Percentiles rank a stretch among this genome's conserved stretches.
Evolutionary conservation across 495 filamentous ascomycete genomes (phyloP).

Genomic region (Xylaria venustula): DNA sequence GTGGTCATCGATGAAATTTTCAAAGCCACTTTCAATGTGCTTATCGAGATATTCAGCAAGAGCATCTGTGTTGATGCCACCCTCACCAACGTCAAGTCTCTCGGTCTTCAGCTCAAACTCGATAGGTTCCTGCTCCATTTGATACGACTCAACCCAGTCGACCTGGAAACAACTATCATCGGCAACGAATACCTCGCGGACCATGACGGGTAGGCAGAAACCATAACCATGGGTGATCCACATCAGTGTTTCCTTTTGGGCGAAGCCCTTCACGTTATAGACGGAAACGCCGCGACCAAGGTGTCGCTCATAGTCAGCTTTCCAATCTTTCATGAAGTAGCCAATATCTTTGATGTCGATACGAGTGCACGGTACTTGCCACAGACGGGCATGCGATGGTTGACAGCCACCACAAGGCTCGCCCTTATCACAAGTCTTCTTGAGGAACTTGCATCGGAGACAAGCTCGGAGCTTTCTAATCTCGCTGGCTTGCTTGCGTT

Average conservation of each 20-base stretch:
- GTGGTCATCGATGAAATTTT: conserved; percentile 89
- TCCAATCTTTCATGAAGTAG: conserved; percentile 98
- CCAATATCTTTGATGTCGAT: conserved; percentile 97
- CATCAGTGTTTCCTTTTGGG: conserved; percentile 71
- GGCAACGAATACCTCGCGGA: conserved; percentile 84
- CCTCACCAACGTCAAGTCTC: conserved; percentile 77
- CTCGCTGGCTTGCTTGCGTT: conserved; percentile 89
- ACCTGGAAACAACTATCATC: conserved; percentile 90
- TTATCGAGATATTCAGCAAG: conserved; percentile 88
- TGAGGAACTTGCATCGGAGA: conserved; percentile 94
- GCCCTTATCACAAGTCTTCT: conserved; percentile 96
- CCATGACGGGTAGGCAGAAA: conserved; percentile 80
- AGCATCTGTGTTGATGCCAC: conserved; percentile 72
- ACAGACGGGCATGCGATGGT: conserved; percentile 86
- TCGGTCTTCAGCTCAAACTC: conserved; percentile 83
- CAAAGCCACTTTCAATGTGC: conserved; percentile 85
- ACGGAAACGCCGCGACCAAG: conserved; percentile 81
- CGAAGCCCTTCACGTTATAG: conserved; percentile 91
- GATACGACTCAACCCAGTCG: conserved; percentile 81
- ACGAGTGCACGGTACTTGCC: conserved; percentile 93
- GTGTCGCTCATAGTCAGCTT: conserved; percentile 89
- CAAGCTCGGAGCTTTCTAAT: conserved; percentile 90
- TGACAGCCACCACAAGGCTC: conserved; percentile 92
- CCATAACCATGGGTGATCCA: conserved; percentile 91
- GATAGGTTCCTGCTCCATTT: conserved; percentile 62